Conservation (phyloP, 2,329 filamentous ascomycete species). For the Cytospora schulzeri region DNA sequence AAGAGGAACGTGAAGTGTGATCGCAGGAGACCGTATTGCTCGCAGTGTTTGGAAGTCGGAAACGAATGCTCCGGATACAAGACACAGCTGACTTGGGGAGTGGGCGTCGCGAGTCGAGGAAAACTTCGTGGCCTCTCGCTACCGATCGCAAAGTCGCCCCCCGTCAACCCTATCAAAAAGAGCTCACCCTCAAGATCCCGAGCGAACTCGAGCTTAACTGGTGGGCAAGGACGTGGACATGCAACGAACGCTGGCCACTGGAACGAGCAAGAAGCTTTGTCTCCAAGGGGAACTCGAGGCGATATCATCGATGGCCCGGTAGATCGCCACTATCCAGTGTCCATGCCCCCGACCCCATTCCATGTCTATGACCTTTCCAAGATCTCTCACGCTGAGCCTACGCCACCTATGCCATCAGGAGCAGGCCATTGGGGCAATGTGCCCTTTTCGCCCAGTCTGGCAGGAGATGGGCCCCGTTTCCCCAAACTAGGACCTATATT, state of each 20-base stretch:
- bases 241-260: constrained; percentile 43
- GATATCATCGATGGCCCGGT: constrained; percentile 41
- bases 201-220: constrained; percentile 43
- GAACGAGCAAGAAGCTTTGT: constrained; percentile 42
- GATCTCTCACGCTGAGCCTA: constrained; percentile 50
- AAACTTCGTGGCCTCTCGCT: constrained; percentile 89
- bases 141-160: constrained; percentile 63
- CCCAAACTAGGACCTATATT: constrained; percentile 45
- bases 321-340: constrained; percentile 43
- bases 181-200: constrained; percentile 45
- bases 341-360: constrained; percentile 45
- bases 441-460: constrained; percentile 48
- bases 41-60: constrained; percentile 87
- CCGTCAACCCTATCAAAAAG: constrained; percentile 55
- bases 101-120: constrained; percentile 91
- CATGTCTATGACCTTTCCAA: constrained; percentile 53
- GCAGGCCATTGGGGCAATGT: constrained; percentile 51
- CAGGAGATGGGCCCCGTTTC: constrained; percentile 46
- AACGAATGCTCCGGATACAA: constrained; percentile 96
- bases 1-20: constrained; percentile 86
- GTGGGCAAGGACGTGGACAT: constrained; percentile 17
- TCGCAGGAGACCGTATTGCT: constrained; percentile 89
- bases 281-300: constrained; percentile 39
- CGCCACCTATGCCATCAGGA: constrained; percentile 39
- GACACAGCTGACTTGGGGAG: constrained; percentile 94